Evolutionary conservation across 192 early-diverging fungal genomes (phyloP).

Genomic region (Coemansia sp.): DNA sequence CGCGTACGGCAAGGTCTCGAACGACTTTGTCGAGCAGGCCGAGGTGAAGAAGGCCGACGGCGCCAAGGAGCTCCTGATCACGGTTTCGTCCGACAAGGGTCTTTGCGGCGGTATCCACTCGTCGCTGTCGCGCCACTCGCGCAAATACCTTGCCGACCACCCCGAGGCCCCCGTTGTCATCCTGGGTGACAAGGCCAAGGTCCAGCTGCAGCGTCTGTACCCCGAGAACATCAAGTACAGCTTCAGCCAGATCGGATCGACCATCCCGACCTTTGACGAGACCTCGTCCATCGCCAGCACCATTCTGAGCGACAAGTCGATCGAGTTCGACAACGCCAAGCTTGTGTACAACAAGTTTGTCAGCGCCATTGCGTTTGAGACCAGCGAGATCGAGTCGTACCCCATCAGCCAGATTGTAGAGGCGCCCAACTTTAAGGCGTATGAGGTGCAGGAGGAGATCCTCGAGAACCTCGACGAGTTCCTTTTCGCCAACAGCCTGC

Average conservation of each 20-base stretch:
- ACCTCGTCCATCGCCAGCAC: slow-evolving; percentile 76
- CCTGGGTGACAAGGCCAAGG: slow-evolving; percentile 92
- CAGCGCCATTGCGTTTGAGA: slow-evolving; percentile 93
- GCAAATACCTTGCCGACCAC: slow-evolving; percentile 57
- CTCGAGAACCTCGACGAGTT: slow-evolving; percentile 90
- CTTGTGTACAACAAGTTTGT: slow-evolving; percentile 94
- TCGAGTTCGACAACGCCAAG: slow-evolving; percentile 65
- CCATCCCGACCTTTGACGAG: slow-evolving; percentile 84
- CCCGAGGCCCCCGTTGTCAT: slow-evolving; percentile 62
- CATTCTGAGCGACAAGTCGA: slow-evolving; percentile 60
- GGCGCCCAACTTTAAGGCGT: slow-evolving; percentile 79
- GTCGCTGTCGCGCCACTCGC: slow-evolving; percentile 81
- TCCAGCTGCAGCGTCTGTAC: slow-evolving; percentile 77
- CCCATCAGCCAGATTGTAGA: slow-evolving; percentile 66
- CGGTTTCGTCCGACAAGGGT: slow-evolving; percentile 93
- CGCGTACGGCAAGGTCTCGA: slow-evolving; percentile 56
- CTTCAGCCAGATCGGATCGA: slow-evolving; percentile 93
- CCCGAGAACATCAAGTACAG: slow-evolving; percentile 73
- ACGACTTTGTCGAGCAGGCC: slow-evolving; percentile 55
- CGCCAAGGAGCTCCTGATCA: slow-evolving; percentile 69
- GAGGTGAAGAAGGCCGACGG: slow-evolving; percentile 65
- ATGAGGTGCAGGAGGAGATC: slow-evolving; percentile 88
- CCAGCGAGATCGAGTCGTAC: slow-evolving; percentile 55
- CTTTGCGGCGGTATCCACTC: slow-evolving; percentile 99
- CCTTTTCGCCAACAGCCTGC: slow-evolving; percentile 87